Base-by-base conservation (phyloP, 2,329 filamentous ascomycete species). In the Pyrenophora teres region DNA sequence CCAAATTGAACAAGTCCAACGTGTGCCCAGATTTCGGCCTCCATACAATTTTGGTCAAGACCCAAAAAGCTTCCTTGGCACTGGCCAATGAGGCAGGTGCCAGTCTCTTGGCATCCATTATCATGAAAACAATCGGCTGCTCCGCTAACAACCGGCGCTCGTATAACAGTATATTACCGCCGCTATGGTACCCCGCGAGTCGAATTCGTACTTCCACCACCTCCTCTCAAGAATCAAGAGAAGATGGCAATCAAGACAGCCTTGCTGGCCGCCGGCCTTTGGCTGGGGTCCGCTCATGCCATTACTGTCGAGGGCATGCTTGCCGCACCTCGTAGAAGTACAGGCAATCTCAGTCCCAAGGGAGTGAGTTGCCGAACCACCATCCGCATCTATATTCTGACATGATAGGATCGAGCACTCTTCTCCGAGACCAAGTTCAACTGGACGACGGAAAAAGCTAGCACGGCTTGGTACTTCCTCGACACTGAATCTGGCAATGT, bases 401-500 rank as follows among this genome's bases (percentile, higher is more conserved):
- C 31, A 9, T 16, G 2, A 8, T 19, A 72, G 70, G 67, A 73
- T 51, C 60, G 56, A 49, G 70, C 67, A 23, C 53, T 72, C 6
- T 73, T 71, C 53, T 60, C 66, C 1, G 67, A 69, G n/a, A 68
- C 69, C 5, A 68, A 59, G 32, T 73, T 70, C 57, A 71, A 73
- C 39, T 73, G 70, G 70, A 71, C 67, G 0, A 59, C 64, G 4
- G 66, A 68, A 35, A 70, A 72, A 49, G 52, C 69, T 8, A 42
- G 80, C 84, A 55, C 86, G 83, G 33, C 83, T 78, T 23, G 69
- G 69, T 63, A 71, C 42, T 59, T 73, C 41, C 52, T 73, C 6
- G 63, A 73, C 23, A 54, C 69, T 6, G 57, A 60, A 31, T 67
- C 60, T 25, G 70, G 70, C 12, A 62, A 73, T 35, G 60, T 68